phyloP scores from a whole-genome alignment of 345 rosid species.

The Lagerstroemia speciosa region DNA sequence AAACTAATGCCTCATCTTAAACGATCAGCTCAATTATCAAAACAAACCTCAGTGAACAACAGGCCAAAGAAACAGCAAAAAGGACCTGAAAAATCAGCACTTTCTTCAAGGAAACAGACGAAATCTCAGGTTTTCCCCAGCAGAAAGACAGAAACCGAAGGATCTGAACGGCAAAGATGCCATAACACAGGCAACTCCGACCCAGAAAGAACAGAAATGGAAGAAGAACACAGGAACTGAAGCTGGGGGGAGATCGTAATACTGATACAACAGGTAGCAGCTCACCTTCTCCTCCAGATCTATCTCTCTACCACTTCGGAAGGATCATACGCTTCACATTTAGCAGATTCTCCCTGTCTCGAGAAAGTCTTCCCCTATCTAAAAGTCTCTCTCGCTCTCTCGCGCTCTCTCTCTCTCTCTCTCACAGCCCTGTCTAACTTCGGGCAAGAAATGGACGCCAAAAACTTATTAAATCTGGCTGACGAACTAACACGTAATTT shows the following conservation, averaged over 20 bases:
- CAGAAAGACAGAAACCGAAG: neutral
- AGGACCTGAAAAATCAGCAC: neutral
- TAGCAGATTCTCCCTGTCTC: slow-evolving; percentile 2
- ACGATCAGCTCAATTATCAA: neutral
- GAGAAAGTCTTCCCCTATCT: slow-evolving; percentile 4
- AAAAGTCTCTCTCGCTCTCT: slow-evolving; percentile 6
- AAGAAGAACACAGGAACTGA: neutral
- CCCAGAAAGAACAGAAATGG: neutral
- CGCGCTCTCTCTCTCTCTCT: neutral
- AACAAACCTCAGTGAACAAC: neutral
- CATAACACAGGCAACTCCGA: neutral
- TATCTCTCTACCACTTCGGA: no score
- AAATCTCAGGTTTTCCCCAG: neutral
- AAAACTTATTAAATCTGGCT: slow-evolving; percentile 26
- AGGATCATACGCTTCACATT: slow-evolving; percentile 2
- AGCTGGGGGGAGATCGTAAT: neutral
- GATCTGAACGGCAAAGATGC: neutral
- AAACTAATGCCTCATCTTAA: neutral
- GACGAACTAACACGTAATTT: slow-evolving; percentile 6
- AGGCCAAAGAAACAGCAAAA: neutral
- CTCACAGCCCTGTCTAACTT: neutral
- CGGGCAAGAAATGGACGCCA: slow-evolving; percentile 16
- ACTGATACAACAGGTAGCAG: neutral
- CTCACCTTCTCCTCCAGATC: slow-evolving; percentile 10
- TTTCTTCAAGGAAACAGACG: neutral